phyloP scores from a whole-genome alignment of 441 rosid species.

The Lepidium campestre region DNA sequence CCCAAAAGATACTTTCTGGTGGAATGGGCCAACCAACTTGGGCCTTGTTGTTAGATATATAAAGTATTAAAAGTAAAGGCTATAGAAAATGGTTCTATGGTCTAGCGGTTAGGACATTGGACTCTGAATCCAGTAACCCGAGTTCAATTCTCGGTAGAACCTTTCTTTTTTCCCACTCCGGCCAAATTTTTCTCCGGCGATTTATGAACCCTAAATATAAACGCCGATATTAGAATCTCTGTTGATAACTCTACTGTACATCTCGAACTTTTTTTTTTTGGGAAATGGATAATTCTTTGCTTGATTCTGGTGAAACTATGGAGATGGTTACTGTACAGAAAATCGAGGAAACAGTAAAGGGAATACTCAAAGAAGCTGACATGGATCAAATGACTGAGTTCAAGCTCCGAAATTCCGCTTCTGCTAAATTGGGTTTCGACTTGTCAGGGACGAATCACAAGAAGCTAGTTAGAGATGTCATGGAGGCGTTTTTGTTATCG shows the following conservation, averaged over 20 bases:
- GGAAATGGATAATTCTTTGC: background rate
- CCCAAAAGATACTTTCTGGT: no score
- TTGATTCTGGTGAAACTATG: conserved; percentile 25
- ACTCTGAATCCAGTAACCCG: conserved; percentile 15
- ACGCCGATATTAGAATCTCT: background rate
- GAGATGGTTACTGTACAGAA: conserved; percentile 31
- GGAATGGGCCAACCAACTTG: background rate
- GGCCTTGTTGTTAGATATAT: background rate
- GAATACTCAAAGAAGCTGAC: conserved; percentile 47
- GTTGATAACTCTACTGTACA: background rate
- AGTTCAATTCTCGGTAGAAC: conserved; percentile 30
- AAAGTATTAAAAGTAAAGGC: accelerated
- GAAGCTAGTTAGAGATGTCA: conserved; percentile 47
- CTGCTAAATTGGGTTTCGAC: conserved; percentile 53
- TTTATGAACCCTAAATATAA: conserved; percentile 8
- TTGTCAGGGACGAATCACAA: conserved; percentile 35
- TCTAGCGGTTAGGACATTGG: conserved; percentile 38
- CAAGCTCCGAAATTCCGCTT: conserved; percentile 52
- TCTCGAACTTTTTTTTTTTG: background rate
- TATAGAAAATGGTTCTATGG: conserved; percentile 18
- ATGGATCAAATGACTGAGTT: conserved; percentile 68
- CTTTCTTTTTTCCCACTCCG: background rate
- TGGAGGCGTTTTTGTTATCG: conserved; percentile 63
- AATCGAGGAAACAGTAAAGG: conserved; percentile 52
- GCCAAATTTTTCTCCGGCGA: background rate